Percentiles rank a stretch among this genome's conserved stretches.
These are phyloP conservation scores for Vaccinium corymbosum DNA, from an alignment of 148 eudicot species.

Conservation along the genomic window DNA sequence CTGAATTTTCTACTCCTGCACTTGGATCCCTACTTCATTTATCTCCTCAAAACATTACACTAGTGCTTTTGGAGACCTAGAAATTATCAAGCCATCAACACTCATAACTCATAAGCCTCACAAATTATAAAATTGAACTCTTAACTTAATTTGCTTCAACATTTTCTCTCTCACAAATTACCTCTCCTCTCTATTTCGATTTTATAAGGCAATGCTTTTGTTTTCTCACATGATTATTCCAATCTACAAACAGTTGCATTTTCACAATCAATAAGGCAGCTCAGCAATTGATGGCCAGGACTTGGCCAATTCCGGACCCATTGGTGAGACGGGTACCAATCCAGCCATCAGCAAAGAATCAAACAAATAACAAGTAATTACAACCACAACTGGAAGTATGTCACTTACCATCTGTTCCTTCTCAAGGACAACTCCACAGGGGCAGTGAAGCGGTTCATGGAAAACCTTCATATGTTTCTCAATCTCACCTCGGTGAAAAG, in stretches of 20 bases:
- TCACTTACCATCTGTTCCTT: conserved; percentile 77
- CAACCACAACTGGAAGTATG: not conserved
- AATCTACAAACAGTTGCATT: not conserved
- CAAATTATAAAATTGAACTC: not conserved
- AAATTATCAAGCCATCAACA: not conserved
- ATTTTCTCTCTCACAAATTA: not conserved
- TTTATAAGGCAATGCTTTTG: not conserved
- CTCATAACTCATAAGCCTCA: conserved; percentile 3
- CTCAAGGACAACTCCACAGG: conserved; percentile 82
- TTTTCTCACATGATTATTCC: not conserved
- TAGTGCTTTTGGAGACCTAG: not conserved
- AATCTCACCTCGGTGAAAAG: conserved; percentile 75
- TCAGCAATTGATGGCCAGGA: not conserved
- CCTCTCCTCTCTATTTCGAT: not conserved
- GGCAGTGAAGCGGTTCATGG: conserved; percentile 76
- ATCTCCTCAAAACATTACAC: not conserved
- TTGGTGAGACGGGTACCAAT: not conserved
- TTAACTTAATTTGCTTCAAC: not conserved
- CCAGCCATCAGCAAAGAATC: not conserved
- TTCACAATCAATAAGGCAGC: not conserved
- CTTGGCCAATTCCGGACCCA: not conserved
- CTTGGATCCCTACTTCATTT: not conserved
- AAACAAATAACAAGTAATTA: not conserved
- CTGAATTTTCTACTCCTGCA: not conserved
- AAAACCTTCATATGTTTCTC: conserved; percentile 87